Conservation (phyloP, 2,329 filamentous ascomycete genomes). For the Acarospora socialis region DNA sequence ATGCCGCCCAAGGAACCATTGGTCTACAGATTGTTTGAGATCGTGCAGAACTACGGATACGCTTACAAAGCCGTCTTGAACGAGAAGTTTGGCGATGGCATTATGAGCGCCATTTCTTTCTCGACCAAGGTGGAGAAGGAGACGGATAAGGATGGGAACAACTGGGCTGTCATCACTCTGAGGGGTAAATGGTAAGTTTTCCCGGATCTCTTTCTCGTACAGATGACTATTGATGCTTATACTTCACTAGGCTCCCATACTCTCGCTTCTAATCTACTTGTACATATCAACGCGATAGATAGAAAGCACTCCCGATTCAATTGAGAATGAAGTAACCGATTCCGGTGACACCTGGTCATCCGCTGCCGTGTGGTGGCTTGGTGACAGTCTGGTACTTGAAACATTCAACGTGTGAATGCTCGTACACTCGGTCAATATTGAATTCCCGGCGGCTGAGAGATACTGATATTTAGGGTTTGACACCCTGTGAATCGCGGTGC, state of each 20-base stretch:
- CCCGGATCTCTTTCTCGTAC: too few relatives aligned
- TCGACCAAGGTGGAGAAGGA: constrained; percentile 89
- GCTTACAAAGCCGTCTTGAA: constrained; percentile 91
- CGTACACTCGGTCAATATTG: too few relatives aligned
- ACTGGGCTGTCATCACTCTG: constrained; percentile 75
- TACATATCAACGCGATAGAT: constrained; percentile 1
- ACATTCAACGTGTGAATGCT: too few relatives aligned
- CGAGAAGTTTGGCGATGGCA: constrained; percentile 87
- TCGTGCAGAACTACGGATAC: constrained; percentile 94
- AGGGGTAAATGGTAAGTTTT: constrained; percentile 63
- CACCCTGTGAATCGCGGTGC: too few relatives aligned
- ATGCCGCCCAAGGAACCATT: constrained; percentile 77
- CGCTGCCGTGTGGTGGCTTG: too few relatives aligned
- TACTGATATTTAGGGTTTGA: too few relatives aligned
- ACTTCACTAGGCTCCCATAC: constrained; percentile 28
- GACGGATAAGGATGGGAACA: constrained; percentile 63
- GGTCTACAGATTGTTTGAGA: constrained; percentile 84
- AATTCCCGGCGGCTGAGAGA: too few relatives aligned
- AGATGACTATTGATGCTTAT: constrained; percentile 13
- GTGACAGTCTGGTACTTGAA: too few relatives aligned
- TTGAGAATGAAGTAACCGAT: too few relatives aligned
- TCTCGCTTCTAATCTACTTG: constrained; percentile 25
- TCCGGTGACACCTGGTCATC: too few relatives aligned
- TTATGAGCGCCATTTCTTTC: constrained; percentile 93
- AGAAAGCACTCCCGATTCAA: too few relatives aligned